Evolutionary conservation across 352 stramenopile genomes (phyloP).

Genomic region (Pythium periplocum): DNA sequence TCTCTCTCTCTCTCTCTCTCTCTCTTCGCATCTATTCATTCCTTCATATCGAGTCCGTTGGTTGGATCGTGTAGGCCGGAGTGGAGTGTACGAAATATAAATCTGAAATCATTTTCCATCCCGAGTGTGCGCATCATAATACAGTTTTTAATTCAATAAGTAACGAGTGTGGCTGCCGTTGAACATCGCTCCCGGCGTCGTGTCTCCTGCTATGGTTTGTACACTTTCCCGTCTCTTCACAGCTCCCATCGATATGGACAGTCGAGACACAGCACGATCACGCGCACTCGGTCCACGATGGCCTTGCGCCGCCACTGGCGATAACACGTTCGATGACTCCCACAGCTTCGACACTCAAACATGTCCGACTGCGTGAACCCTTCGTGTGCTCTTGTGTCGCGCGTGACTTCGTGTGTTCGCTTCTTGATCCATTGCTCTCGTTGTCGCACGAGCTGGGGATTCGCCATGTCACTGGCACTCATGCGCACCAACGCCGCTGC

Average conservation of each 20-base stretch:
- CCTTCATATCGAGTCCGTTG: too few species aligned
- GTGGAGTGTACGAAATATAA: too few species aligned
- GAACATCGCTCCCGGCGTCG: too few species aligned
- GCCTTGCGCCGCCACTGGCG: conserved; percentile 80
- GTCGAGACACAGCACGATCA: conserved; percentile 73
- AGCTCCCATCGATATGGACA: conserved; percentile 80
- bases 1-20: too few species aligned
- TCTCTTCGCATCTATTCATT: too few species aligned
- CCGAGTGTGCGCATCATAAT: too few species aligned
- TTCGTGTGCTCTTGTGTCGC: conserved; percentile 50
- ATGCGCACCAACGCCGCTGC: conserved; percentile 64
- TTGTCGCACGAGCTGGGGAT: conserved; percentile 73
- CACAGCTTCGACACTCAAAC: conserved; percentile 80
- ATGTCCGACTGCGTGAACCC: conserved; percentile 72
- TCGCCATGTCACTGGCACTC: conserved; percentile 79
- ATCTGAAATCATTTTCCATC: too few species aligned
- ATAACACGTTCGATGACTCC: conserved; percentile 68
- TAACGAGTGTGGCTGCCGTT: too few species aligned
- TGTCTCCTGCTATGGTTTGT: too few species aligned
- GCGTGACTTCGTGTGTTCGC: conserved; percentile 80
- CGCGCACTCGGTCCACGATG: conserved; percentile 77
- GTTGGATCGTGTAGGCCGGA: too few species aligned
- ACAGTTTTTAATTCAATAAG: too few species aligned
- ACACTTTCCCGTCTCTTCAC: conserved; percentile 17
- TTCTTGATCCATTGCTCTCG: conserved; percentile 85